Evolutionary conservation across 2,329 filamentous ascomycete genomes (phyloP).

Genomic region (Curvularia hawaiiensis): DNA sequence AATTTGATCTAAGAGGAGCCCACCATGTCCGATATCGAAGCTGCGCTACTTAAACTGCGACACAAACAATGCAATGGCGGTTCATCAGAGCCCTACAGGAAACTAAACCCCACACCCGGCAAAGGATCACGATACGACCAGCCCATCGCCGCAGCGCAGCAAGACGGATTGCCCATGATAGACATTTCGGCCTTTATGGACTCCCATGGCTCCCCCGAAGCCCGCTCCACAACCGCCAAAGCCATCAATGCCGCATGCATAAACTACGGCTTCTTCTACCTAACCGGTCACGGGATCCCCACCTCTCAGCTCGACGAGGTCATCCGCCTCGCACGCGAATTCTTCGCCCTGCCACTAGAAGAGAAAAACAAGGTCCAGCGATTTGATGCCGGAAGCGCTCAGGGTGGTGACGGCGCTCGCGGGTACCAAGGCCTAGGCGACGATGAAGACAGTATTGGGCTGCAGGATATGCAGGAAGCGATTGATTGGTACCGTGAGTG

Average conservation of each 20-base stretch:
- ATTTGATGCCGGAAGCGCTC: constrained; percentile 36
- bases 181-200: constrained; percentile 49
- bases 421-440: constrained; percentile 48
- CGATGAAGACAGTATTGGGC: constrained; percentile 40
- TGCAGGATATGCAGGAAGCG: constrained; percentile 47
- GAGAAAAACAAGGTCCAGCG: constrained; percentile 46
- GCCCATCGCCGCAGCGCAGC: constrained; percentile 22
- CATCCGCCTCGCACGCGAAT: constrained; percentile 40
- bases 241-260: constrained; percentile 46
- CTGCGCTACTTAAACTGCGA: constrained; percentile 16
- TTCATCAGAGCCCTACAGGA: neutral
- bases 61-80: constrained; percentile 6
- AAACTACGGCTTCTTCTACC: constrained; percentile 52
- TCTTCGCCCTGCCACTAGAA: constrained; percentile 38
- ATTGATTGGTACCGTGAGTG: constrained; percentile 49
- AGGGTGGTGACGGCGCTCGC: constrained; percentile 45
- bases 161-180: constrained; percentile 46
- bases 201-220: constrained; percentile 17
- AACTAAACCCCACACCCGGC: constrained; percentile 30
- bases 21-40: constrained; percentile 24
- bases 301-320: constrained; percentile 29
- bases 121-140: constrained; percentile 15
- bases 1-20: neutral
- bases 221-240: constrained; percentile 32
- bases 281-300: constrained; percentile 50